These are phyloP conservation scores for Leishmania braziliensis DNA, from an alignment of 208 protist genomes.

Conservation along the genomic window DNA sequence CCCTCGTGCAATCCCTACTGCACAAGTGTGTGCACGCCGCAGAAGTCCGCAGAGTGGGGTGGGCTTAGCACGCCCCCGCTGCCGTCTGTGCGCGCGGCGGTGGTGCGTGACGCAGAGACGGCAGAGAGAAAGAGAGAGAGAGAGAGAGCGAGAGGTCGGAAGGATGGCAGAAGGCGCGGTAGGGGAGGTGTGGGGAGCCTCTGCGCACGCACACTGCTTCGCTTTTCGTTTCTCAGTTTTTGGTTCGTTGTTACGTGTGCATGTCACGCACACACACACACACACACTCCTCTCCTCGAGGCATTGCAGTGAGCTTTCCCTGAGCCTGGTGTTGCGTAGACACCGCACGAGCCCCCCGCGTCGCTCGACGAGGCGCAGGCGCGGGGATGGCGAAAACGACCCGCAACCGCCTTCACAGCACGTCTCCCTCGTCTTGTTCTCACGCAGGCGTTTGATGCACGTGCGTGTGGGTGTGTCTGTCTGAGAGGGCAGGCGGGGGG, in stretches of 20 bases:
- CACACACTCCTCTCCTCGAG: too few relatives aligned
- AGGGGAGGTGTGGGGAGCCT: not conserved
- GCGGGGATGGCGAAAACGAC: too few relatives aligned
- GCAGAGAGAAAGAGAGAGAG: not conserved
- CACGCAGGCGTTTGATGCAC: not conserved
- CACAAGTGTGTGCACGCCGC: not conserved
- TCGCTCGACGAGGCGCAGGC: too few relatives aligned
- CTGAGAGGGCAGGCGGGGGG: too few relatives aligned
- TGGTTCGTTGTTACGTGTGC: not conserved
- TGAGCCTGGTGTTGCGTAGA: too few relatives aligned
- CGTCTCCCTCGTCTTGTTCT: too few relatives aligned
- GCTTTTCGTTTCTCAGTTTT: not conserved
- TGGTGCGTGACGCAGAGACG: not conserved
- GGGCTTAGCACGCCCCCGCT: not conserved
- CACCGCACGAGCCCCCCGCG: too few relatives aligned
- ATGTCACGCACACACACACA: too few relatives aligned
- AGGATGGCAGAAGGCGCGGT: not conserved
- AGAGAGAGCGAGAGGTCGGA: not conserved
- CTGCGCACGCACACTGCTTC: not conserved
- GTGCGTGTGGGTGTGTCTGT: not conserved
- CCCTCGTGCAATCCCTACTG: not conserved
- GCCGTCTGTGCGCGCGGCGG: not conserved
- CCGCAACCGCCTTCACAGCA: too few relatives aligned
- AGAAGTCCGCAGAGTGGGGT: not conserved
- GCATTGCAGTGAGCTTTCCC: too few relatives aligned